Evolutionary conservation across 2,329 filamentous ascomycete species (phyloP).

Genomic region (Lachnellula arida): DNA sequence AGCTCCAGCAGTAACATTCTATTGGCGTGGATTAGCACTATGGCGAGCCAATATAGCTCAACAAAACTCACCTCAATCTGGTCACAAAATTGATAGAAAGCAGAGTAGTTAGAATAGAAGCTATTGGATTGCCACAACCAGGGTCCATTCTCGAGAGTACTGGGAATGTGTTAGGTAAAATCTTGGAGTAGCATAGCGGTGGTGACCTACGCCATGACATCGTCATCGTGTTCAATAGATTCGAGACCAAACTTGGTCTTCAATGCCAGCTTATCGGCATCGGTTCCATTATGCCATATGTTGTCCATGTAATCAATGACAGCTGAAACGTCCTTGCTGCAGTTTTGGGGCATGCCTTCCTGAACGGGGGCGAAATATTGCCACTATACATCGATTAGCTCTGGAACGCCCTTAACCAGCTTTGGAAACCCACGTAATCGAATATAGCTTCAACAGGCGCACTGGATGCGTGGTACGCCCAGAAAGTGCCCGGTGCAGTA

Average conservation of each 20-base stretch:
- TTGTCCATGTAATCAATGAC: slow-evolving; percentile 53
- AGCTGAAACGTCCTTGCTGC: slow-evolving; percentile 46
- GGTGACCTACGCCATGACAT: slow-evolving; percentile 26
- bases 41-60: background rate
- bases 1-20: slow-evolving; percentile 33
- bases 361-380: slow-evolving; percentile 54
- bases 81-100: slow-evolving; percentile 42
- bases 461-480: slow-evolving; percentile 54
- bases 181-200: background rate
- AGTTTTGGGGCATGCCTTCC: slow-evolving; percentile 54
- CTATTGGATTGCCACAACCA: slow-evolving; percentile 53
- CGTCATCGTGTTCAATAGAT: slow-evolving; percentile 41
- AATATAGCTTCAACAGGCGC: slow-evolving; percentile 51
- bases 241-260: slow-evolving; percentile 49
- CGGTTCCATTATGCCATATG: slow-evolving; percentile 39
- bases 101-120: slow-evolving; percentile 45
- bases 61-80: slow-evolving; percentile 33
- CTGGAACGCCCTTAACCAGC: background rate
- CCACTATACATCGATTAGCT: slow-evolving; percentile 36
- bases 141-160: slow-evolving; percentile 50
- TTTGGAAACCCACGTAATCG: slow-evolving; percentile 39
- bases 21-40: background rate
- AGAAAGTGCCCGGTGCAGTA: slow-evolving; percentile 50
- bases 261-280: slow-evolving; percentile 38
- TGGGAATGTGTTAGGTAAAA: slow-evolving; percentile 16